These are phyloP conservation scores for Aspergillus pseudoglaucus DNA, from an alignment of 2,329 filamentous ascomycete species.

Conservation along the genomic window DNA sequence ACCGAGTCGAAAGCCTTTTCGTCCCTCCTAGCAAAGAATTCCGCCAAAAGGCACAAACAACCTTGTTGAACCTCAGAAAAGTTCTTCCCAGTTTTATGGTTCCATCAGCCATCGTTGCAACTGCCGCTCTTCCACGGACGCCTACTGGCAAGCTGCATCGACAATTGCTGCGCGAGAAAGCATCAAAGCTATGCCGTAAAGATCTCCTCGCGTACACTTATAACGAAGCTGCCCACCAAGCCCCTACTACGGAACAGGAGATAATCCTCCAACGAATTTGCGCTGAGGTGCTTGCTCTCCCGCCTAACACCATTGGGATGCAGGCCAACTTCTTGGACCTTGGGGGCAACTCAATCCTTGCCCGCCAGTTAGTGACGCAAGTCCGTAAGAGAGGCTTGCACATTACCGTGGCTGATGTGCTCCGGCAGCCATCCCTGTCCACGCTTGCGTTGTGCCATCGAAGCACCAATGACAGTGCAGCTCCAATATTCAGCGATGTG, in stretches of 20 bases:
- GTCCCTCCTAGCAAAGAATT: background rate
- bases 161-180: background rate
- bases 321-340: constrained; percentile 15
- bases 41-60: background rate
- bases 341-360: constrained; percentile 14
- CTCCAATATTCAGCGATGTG: too few species aligned
- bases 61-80: background rate
- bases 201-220: background rate
- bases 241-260: background rate
- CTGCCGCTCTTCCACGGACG: background rate
- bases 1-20: background rate
- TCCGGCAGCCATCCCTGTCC: background rate
- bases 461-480: too few species aligned
- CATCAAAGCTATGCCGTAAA: background rate
- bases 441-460: background rate
- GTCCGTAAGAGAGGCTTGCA: background rate
- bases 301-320: background rate
- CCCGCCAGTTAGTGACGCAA: constrained; percentile 7
- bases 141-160: constrained; percentile 1
- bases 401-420: background rate
- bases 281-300: background rate
- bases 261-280: background rate
- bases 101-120: background rate
- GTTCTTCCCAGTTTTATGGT: background rate
- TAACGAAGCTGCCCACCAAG: background rate